These are phyloP conservation scores for Durio zibethinus DNA, from an alignment of 345 rosid species.

Conservation along the genomic window DNA sequence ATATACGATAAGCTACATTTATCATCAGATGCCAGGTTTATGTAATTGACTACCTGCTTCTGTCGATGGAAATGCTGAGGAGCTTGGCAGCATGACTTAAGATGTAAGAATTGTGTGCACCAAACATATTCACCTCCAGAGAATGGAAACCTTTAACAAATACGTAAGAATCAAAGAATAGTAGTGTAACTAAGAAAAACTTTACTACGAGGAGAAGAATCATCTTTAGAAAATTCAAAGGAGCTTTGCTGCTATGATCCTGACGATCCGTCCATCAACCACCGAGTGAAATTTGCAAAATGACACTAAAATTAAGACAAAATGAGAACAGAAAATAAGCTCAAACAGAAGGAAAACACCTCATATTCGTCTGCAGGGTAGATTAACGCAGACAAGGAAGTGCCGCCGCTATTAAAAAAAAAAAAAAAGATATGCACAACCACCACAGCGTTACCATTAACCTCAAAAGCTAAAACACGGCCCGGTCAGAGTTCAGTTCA, in stretches of 20 bases:
- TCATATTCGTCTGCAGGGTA: constrained; percentile 17
- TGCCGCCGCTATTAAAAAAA: constrained; percentile 8
- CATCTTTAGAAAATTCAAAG: neutral
- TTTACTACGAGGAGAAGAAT: neutral
- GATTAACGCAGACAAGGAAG: constrained; percentile 12
- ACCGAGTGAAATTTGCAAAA: neutral
- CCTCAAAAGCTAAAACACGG: neutral
- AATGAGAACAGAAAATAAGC: neutral
- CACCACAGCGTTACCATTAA: constrained; percentile 1
- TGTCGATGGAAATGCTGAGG: neutral
- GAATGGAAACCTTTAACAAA: neutral
- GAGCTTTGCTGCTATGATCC: neutral
- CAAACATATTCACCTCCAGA: neutral
- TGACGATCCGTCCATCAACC: neutral
- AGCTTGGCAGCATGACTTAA: constrained; percentile 6
- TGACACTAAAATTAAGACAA: neutral
- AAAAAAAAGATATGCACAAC: neutral
- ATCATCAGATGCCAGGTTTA: neutral
- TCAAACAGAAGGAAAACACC: too few relatives aligned
- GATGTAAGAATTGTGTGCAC: neutral
- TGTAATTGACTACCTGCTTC: constrained; percentile 1
- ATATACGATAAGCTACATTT: neutral
- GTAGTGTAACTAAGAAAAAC: neutral
- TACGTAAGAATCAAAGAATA: too few relatives aligned
- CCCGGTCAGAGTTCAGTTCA: constrained; percentile 6